Conservation (phyloP, 2,329 filamentous ascomycete species). For the Macroventuria anomochaeta region DNA sequence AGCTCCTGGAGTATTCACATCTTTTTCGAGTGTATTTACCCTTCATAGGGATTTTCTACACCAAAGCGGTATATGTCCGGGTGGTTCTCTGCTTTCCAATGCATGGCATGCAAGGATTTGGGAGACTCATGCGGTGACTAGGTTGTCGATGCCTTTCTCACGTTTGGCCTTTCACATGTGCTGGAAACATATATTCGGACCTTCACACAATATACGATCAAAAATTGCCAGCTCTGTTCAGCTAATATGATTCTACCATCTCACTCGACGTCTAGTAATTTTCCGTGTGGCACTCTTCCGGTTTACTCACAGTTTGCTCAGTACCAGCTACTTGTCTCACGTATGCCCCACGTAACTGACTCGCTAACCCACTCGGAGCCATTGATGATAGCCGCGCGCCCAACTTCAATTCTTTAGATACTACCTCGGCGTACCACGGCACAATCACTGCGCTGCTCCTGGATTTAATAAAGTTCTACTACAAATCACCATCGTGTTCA, state of each 20-base stretch:
- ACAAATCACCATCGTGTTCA: not conserved
- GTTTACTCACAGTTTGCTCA: not conserved
- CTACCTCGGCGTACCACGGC: not conserved
- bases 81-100: constrained; percentile 38
- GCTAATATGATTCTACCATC: not conserved
- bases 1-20: constrained; percentile 15
- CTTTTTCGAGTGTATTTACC: constrained; percentile 46
- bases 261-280: not conserved
- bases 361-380: constrained; percentile 6
- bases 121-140: constrained; percentile 13
- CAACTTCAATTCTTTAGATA: not conserved
- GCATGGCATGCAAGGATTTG: constrained; percentile 40
- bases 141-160: constrained; percentile 1
- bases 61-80: constrained; percentile 39
- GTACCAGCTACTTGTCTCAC: not conserved
- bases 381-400: not conserved
- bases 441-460: not conserved
- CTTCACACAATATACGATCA: constrained; percentile 9
- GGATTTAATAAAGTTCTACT: not conserved
- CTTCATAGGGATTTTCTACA: constrained; percentile 23
- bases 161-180: constrained; percentile 11
- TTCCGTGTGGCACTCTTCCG: not conserved
- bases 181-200: constrained; percentile 11
- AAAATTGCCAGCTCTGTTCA: constrained; percentile 1
- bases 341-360: constrained; percentile 2